These are phyloP conservation scores for Cornus controversa DNA, from an alignment of 148 eudicot species.

Conservation along the genomic window DNA sequence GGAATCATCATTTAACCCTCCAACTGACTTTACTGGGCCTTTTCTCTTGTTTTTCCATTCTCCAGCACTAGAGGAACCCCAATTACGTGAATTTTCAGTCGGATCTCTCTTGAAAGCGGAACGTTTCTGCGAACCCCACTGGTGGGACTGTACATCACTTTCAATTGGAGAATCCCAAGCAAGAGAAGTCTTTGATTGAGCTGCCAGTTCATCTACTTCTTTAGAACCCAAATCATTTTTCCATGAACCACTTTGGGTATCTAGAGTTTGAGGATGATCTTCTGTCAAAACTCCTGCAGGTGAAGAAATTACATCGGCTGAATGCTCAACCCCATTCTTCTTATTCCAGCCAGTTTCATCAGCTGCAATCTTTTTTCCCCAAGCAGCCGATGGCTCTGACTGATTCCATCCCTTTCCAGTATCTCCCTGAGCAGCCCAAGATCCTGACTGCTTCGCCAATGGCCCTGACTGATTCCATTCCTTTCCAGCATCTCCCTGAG, in stretches of 20 bases:
- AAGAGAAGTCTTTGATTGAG: too few species aligned
- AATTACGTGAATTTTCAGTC: constrained; percentile 40
- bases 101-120: constrained; percentile 11
- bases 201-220: too few species aligned
- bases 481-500: too few species aligned
- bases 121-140: constrained; percentile 26
- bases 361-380: constrained; percentile 7
- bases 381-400: constrained; percentile 9
- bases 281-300: not conserved
- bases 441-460: too few species aligned
- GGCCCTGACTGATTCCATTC: too few species aligned
- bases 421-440: too few species aligned
- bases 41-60: constrained; percentile 61
- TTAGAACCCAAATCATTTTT: too few species aligned
- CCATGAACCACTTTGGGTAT: too few species aligned
- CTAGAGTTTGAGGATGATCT: not conserved
- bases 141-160: constrained; percentile 5
- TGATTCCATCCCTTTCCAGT: too few species aligned
- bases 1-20: constrained; percentile 36
- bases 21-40: constrained; percentile 40
- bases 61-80: constrained; percentile 62
- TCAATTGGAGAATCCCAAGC: not conserved
- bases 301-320: not conserved
- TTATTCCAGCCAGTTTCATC: not conserved
- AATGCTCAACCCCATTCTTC: not conserved